A percentile compares a stretch with the other conserved stretches of the same genome.
Evolutionary conservation across 1,139 yeast species (phyloP).

Genomic region (Lodderomyces margitis): DNA sequence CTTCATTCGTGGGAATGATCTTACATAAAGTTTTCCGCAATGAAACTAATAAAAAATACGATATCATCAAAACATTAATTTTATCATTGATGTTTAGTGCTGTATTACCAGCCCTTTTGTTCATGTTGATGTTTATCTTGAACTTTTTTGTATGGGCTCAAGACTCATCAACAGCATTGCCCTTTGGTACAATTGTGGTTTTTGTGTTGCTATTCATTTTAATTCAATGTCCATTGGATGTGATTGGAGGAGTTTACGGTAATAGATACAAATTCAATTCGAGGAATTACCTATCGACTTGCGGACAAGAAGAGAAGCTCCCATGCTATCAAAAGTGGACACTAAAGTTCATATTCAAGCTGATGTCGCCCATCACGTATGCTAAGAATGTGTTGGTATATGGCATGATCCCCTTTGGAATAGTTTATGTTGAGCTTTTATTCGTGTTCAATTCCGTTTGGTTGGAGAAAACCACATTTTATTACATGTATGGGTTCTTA

Average conservation of each 20-base stretch:
- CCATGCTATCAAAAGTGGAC: background rate
- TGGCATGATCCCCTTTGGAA: constrained; percentile 75
- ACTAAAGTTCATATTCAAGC: background rate
- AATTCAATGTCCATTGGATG: constrained; percentile 70
- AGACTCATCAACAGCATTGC: constrained; percentile 74
- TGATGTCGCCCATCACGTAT: constrained; percentile 6
- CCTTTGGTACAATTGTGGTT: constrained; percentile 69
- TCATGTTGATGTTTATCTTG: constrained; percentile 52
- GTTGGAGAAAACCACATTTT: constrained; percentile 76
- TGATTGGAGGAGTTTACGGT: constrained; percentile 69
- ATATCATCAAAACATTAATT: constrained; percentile 14
- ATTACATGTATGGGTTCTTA: constrained; percentile 78
- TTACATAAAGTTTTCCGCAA: constrained; percentile 54
- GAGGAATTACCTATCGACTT: constrained; percentile 13
- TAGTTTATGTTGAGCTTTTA: constrained; percentile 75
- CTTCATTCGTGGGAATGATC: constrained; percentile 70
- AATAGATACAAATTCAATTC: constrained; percentile 32
- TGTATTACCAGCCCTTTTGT: constrained; percentile 55
- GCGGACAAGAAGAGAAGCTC: background rate
- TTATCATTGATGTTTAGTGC: constrained; percentile 59
- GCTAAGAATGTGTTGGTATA: constrained; percentile 33
- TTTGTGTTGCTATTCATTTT: constrained; percentile 57
- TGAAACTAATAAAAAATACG: constrained; percentile 27
- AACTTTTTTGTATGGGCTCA: constrained; percentile 76
- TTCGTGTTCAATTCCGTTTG: constrained; percentile 76